Conservation (phyloP, 1,139 yeast species). For the Nakaseomyces sp. region DNA sequence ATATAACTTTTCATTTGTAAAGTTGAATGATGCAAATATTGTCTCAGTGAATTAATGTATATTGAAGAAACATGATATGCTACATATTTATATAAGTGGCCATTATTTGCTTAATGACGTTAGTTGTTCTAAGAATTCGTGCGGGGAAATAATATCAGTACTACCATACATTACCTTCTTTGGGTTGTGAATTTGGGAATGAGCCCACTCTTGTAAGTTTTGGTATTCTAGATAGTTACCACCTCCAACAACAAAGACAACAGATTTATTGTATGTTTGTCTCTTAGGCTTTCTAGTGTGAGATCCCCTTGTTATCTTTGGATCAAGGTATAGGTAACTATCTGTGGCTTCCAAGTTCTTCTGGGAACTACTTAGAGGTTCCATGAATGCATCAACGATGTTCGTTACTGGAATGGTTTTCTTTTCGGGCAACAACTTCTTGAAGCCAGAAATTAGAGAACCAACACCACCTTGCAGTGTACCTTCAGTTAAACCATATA, state of each 20-base stretch:
- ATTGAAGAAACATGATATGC: conserved; percentile 6
- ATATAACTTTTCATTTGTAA: no score
- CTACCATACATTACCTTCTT: conserved; percentile 75
- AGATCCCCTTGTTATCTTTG: conserved; percentile 76
- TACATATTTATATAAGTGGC: not conserved
- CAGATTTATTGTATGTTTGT: conserved; percentile 67
- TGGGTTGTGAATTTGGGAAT: conserved; percentile 32
- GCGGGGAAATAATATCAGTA: conserved; percentile 71
- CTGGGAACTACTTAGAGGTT: conserved; percentile 57
- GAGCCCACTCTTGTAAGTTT: conserved; percentile 84
- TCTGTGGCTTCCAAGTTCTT: conserved; percentile 65
- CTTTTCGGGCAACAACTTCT: conserved; percentile 78
- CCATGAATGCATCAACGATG: conserved; percentile 85
- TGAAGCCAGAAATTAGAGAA: conserved; percentile 78
- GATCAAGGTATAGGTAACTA: conserved; percentile 84
- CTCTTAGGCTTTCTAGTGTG: conserved; percentile 84
- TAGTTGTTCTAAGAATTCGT: conserved; percentile 66
- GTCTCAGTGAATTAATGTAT: not conserved
- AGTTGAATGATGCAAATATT: no score
- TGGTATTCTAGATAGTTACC: conserved; percentile 93
- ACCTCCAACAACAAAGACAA: conserved; percentile 93
- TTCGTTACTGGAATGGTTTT: conserved; percentile 83
- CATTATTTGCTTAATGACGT: conserved; percentile 1
- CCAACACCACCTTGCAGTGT: conserved; percentile 70
- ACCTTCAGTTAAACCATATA: conserved; percentile 80